Percentiles rank a stretch among this genome's conserved stretches.
phyloP scores from a whole-genome alignment of 805 yeast genomes.

The Cyberlindnera amylophila region DNA sequence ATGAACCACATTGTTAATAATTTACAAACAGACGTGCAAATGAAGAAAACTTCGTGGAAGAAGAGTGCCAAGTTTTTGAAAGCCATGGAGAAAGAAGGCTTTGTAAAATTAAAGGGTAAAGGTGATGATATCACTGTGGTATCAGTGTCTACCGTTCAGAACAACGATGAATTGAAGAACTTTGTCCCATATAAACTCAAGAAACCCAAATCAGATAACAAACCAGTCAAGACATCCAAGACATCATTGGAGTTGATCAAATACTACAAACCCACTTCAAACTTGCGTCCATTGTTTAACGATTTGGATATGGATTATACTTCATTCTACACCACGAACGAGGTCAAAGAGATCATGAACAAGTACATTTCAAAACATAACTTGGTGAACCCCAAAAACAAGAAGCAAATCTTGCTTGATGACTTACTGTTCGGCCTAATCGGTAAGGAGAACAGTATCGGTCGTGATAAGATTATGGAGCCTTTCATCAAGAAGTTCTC shows the following conservation, averaged over 20 bases:
- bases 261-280: conserved; percentile 54
- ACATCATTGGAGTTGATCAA: conserved; percentile 47
- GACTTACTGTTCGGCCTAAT: conserved; percentile 45
- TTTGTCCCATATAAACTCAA: conserved; percentile 60
- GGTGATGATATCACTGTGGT: conserved; percentile 72
- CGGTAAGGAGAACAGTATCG: conserved; percentile 26
- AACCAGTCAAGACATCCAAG: conserved; percentile 17
- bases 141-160: conserved; percentile 41
- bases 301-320: conserved; percentile 35
- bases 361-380: conserved; percentile 52
- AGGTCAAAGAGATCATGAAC: conserved; percentile 50
- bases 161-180: conserved; percentile 45
- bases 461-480: conserved; percentile 38
- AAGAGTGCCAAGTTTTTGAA: conserved; percentile 82
- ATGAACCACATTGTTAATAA: conserved; percentile 67
- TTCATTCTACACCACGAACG: conserved; percentile 46
- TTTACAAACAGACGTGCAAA: conserved; percentile 65
- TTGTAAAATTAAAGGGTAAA: conserved; percentile 73
- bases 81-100: conserved; percentile 75
- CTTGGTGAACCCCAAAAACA: conserved; percentile 49
- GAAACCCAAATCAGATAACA: conserved; percentile 22
- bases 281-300: conserved; percentile 44
- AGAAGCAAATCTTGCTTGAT: conserved; percentile 53
- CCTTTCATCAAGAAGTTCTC: conserved; percentile 42
- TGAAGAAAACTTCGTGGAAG: conserved; percentile 85